Conservation (phyloP, 1,139 yeast species). For the Diutina rugosa region DNA sequence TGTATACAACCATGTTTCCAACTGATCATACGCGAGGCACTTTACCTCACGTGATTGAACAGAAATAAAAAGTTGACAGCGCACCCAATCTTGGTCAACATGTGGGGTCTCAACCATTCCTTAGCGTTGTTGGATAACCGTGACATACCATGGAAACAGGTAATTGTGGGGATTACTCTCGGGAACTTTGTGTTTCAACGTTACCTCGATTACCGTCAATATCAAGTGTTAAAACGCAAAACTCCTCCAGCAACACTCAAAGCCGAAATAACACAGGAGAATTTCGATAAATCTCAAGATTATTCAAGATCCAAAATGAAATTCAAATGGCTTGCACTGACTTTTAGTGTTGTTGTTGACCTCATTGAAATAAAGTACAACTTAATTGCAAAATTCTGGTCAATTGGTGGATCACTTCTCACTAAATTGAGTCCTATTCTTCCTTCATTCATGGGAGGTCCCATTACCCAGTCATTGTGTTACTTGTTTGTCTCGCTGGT, state of each 20-base stretch:
- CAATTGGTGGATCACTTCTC: conserved; percentile 25
- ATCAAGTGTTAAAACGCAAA: conserved; percentile 41
- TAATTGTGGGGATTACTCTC: conserved; percentile 62
- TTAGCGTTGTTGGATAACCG: conserved; percentile 36
- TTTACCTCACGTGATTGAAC: background rate
- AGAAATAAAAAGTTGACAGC: background rate
- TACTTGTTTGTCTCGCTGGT: conserved; percentile 40
- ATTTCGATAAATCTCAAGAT: conserved; percentile 65
- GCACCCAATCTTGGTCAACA: background rate
- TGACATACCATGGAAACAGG: conserved; percentile 62
- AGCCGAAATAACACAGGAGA: conserved; percentile 55
- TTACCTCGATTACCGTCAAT: conserved; percentile 67
- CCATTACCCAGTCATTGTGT: conserved; percentile 55
- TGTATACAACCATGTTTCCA: too few species aligned
- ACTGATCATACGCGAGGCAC: too few species aligned
- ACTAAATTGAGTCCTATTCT: conserved; percentile 10
- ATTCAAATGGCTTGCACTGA: conserved; percentile 48
- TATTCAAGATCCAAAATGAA: conserved; percentile 75
- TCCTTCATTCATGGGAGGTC: conserved; percentile 19
- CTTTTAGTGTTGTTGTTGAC: conserved; percentile 43
- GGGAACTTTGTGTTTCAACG: conserved; percentile 68
- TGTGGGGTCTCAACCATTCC: conserved; percentile 5
- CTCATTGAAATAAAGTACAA: conserved; percentile 47
- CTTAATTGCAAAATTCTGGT: conserved; percentile 61
- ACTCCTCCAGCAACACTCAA: conserved; percentile 53